Percentiles rank a stretch among this genome's conserved stretches.
Evolutionary conservation across 2,329 filamentous ascomycete species (phyloP).

Genomic region (Clonostachys rhizophaga): DNA sequence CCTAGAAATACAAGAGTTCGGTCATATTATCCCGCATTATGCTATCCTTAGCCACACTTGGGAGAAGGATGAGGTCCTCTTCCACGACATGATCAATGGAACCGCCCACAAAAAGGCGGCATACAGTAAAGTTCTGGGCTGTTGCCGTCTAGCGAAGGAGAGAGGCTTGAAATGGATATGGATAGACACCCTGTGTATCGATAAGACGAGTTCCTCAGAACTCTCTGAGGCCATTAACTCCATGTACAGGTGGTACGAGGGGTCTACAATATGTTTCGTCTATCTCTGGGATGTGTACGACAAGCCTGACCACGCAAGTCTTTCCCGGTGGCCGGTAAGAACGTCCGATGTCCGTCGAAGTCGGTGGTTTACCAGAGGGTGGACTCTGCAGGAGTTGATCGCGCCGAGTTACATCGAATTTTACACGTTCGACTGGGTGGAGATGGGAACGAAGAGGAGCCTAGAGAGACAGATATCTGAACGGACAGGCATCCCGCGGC

Average conservation of each 20-base stretch:
- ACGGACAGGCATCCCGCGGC: constrained; percentile 17
- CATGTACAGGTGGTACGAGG: constrained; percentile 15
- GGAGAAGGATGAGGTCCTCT: constrained; percentile 16
- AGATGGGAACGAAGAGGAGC: constrained; percentile 13
- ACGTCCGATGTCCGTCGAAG: constrained; percentile 4
- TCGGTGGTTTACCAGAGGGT: constrained; percentile 15
- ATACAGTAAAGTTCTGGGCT: constrained; percentile 4
- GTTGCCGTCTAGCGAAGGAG: constrained; percentile 6
- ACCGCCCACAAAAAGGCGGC: constrained; percentile 2
- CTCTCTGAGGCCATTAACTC: constrained; percentile 18
- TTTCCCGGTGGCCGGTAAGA: too few species aligned
- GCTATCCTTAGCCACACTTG: constrained; percentile 23
- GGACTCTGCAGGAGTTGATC: constrained; percentile 16
- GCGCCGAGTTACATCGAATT: constrained; percentile 14
- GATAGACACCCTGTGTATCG: constrained; percentile 19
- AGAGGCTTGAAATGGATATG: constrained; percentile 10
- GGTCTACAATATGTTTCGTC: constrained; percentile 15
- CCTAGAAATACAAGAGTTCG: too few species aligned
- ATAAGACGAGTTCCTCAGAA: constrained; percentile 14
- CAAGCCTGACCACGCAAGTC: constrained; percentile 2
- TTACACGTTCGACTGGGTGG: constrained; percentile 17
- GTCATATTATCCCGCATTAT: constrained; percentile 6
- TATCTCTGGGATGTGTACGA: constrained; percentile 10
- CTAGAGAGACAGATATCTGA: constrained; percentile 5
- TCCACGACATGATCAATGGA: constrained; percentile 9